Evolutionary conservation across 805 yeast genomes (phyloP).

Genomic region (Cyberlindnera americana): DNA sequence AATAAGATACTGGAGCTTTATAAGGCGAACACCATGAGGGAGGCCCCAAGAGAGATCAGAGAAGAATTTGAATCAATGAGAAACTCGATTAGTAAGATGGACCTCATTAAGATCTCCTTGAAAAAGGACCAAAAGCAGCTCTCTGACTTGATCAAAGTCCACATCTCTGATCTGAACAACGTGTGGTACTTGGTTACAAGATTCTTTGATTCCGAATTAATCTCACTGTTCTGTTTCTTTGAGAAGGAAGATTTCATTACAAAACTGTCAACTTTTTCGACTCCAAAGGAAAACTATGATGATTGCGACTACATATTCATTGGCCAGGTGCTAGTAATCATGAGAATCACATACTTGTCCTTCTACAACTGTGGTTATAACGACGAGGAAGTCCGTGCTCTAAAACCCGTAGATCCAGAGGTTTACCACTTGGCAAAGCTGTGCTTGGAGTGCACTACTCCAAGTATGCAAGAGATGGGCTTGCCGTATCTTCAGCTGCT

Average conservation of each 20-base stretch:
- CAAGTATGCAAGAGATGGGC: conserved; percentile 8
- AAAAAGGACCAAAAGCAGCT: conserved; percentile 1
- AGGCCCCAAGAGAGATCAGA: conserved; percentile 5
- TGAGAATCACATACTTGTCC: conserved; percentile 19
- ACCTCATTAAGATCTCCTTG: conserved; percentile 4
- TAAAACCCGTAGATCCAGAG: conserved; percentile 8
- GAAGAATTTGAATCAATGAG: conserved; percentile 6
- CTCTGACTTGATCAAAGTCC: conserved; percentile 3
- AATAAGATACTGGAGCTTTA: conserved; percentile 6
- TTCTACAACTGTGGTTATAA: conserved; percentile 20
- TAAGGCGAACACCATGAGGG: not conserved
- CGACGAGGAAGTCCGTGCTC: conserved; percentile 4
- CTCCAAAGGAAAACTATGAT: conserved; percentile 3
- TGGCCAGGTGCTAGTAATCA: conserved; percentile 16
- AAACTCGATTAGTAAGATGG: conserved; percentile 4
- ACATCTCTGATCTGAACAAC: conserved; percentile 8
- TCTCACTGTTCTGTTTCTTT: conserved; percentile 8
- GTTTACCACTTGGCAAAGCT: conserved; percentile 13
- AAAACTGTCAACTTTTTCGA: conserved; percentile 10
- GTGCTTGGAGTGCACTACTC: conserved; percentile 14
- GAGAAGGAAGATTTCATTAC: conserved; percentile 8
- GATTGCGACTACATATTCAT: conserved; percentile 13
- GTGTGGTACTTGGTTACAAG: conserved; percentile 11
- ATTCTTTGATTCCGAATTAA: conserved; percentile 10
- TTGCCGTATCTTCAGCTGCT: conserved; percentile 8